These are phyloP conservation scores for Alternaria consortialis DNA, from an alignment of 2,329 filamentous ascomycete genomes.

Conservation along the genomic window DNA sequence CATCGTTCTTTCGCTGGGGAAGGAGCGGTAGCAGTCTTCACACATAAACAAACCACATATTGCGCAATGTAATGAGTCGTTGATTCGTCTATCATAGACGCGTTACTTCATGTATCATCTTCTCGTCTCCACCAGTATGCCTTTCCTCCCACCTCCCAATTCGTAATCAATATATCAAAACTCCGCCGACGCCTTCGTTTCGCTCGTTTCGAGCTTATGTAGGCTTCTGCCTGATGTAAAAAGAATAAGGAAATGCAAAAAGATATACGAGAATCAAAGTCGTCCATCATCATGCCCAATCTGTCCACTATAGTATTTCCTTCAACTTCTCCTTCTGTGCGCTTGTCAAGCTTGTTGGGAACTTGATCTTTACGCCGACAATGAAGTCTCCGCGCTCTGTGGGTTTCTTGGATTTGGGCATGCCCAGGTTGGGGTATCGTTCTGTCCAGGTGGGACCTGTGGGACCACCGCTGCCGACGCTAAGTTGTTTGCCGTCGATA, in stretches of 20 bases:
- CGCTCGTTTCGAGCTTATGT: conserved; percentile 18
- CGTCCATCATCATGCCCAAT: neutral
- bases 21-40: neutral
- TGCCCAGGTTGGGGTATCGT: conserved; percentile 83
- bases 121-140: conserved; percentile 5
- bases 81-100: conserved; percentile 20
- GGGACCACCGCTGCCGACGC: conserved; percentile 80
- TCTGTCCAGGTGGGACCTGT: conserved; percentile 86
- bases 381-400: conserved; percentile 85
- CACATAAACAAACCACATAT: neutral
- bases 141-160: neutral
- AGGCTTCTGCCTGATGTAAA: neutral
- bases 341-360: conserved; percentile 78
- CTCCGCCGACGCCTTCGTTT: conserved; percentile 30
- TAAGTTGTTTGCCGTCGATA: conserved; percentile 88
- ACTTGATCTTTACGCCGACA: conserved; percentile 90
- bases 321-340: conserved; percentile 82
- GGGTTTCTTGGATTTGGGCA: conserved; percentile 93
- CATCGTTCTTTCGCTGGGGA: neutral
- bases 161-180: conserved; percentile 11
- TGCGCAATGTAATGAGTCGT: conserved; percentile 4
- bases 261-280: conserved; percentile 8
- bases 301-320: conserved; percentile 70
- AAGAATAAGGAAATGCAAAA: conserved; percentile 4
- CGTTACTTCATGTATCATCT: conserved; percentile 14